Percentiles rank a stretch among this genome's conserved stretches.
Evolutionary conservation across 805 yeast genomes (phyloP).

Genomic region (Saccharomyces kudriavzevii): DNA sequence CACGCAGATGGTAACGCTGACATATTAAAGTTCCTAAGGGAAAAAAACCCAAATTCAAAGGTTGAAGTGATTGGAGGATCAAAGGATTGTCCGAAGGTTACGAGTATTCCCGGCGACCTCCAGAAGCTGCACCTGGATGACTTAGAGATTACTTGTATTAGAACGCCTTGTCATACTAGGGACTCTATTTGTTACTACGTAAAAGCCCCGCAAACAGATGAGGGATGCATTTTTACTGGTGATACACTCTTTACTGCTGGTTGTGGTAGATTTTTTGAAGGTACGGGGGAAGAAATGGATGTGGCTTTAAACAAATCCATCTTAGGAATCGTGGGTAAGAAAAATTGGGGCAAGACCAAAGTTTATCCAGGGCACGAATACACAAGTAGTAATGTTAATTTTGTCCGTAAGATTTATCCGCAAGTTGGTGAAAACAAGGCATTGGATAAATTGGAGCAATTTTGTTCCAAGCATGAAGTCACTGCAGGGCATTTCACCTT

Average conservation of each 20-base stretch:
- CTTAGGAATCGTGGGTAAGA: conserved; percentile 46
- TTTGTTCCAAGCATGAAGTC: conserved; percentile 46
- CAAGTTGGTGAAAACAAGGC: conserved; percentile 36
- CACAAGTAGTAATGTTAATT: conserved; percentile 71
- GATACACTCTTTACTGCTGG: conserved; percentile 93
- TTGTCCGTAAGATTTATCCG: conserved; percentile 54
- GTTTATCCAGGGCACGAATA: conserved; percentile 97
- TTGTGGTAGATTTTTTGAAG: conserved; percentile 96
- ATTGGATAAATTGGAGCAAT: conserved; percentile 46
- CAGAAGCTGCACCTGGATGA: conserved; percentile 40
- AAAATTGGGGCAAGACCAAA: conserved; percentile 37
- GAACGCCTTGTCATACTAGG: conserved; percentile 97
- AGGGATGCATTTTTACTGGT: conserved; percentile 83
- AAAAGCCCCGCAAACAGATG: conserved; percentile 48
- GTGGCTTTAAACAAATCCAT: conserved; percentile 51
- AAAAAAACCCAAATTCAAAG: conserved; percentile 32
- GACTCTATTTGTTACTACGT: conserved; percentile 88
- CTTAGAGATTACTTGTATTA: conserved; percentile 69
- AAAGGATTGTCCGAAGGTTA: conserved; percentile 47
- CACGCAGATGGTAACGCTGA: conserved; percentile 79
- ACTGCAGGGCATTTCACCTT: conserved; percentile 83
- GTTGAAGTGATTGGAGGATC: conserved; percentile 68
- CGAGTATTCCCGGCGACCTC: conserved; percentile 58
- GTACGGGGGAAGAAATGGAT: conserved; percentile 75
- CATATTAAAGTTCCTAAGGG: conserved; percentile 23